phyloP scores from a whole-genome alignment of 805 yeast species.

The Yamadazyma sp. region DNA sequence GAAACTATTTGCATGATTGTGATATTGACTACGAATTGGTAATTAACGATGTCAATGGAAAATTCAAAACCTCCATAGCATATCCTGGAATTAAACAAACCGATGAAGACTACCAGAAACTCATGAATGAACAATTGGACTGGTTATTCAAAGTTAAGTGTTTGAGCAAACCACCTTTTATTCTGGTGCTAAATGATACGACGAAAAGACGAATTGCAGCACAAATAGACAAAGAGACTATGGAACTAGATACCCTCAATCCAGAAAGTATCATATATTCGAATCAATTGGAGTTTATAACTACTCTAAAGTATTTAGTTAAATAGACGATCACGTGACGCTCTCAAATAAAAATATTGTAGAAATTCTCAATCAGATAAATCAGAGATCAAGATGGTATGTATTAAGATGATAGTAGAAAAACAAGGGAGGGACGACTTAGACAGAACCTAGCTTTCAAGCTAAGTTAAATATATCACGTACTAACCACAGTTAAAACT shows the following conservation, averaged over 20 bases:
- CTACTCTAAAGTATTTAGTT: not conserved
- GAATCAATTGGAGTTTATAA: not conserved
- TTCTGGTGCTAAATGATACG: conserved; percentile 4
- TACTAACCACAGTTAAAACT: conserved; percentile 45
- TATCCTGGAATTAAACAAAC: not conserved
- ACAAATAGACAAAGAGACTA: not conserved
- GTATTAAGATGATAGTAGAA: too few relatives aligned
- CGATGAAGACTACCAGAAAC: not conserved
- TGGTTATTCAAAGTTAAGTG: conserved; percentile 15
- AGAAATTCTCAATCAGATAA: too few relatives aligned
- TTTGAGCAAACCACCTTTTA: conserved; percentile 11
- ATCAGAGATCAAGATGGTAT: conserved; percentile 2
- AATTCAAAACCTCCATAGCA: not conserved
- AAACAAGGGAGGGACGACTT: not conserved
- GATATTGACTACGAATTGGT: conserved; percentile 8
- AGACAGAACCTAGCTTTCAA: not conserved
- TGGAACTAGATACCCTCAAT: not conserved
- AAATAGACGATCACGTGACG: too few relatives aligned
- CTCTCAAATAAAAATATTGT: too few relatives aligned
- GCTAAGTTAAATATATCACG: too few relatives aligned
- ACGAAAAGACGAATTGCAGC: not conserved
- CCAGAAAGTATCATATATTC: not conserved
- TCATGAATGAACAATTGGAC: conserved; percentile 3
- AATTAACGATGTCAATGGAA: conserved; percentile 7
- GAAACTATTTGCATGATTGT: conserved; percentile 1